phyloP scores from a whole-genome alignment of 2,329 filamentous ascomycete genomes.

The Ascochyta viciae-villosae region DNA sequence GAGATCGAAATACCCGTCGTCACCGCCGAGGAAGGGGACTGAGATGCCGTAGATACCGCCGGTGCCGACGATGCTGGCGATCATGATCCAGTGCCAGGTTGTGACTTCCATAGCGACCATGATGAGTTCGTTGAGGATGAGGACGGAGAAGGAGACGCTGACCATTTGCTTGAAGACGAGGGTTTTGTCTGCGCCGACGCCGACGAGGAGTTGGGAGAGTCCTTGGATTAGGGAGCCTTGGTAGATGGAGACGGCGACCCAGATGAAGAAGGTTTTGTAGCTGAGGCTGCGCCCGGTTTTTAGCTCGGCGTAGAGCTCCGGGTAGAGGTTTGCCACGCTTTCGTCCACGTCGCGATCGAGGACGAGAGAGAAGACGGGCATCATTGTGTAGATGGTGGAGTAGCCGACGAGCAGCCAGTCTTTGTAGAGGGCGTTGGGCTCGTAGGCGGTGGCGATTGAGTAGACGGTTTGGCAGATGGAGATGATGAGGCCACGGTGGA shows the following conservation, averaged over 20 bases:
- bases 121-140: slow-evolving; percentile 91
- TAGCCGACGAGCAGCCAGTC: slow-evolving; percentile 98
- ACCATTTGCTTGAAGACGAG: slow-evolving; percentile 69
- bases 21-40: slow-evolving; percentile 80
- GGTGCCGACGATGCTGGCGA: slow-evolving; percentile 82
- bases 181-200: slow-evolving; percentile 60
- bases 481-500: slow-evolving; percentile 95
- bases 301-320: slow-evolving; percentile 97
- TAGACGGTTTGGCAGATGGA: slow-evolving; percentile 97
- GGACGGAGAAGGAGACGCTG: slow-evolving; percentile 86
- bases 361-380: slow-evolving; percentile 90
- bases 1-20: slow-evolving; percentile 77
- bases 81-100: slow-evolving; percentile 96
- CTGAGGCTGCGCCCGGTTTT: slow-evolving; percentile 85
- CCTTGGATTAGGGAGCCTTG: slow-evolving; percentile 96
- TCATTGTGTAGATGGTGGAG: slow-evolving; percentile 93
- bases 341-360: slow-evolving; percentile 96
- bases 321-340: slow-evolving; percentile 90
- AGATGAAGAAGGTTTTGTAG: slow-evolving; percentile 95
- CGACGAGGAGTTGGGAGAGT: slow-evolving; percentile 85
- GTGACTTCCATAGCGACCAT: slow-evolving; percentile 98
- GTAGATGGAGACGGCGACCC: slow-evolving; percentile 94
- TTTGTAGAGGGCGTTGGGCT: slow-evolving; percentile 90
- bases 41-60: slow-evolving; percentile 80
- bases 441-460: slow-evolving; percentile 89